Evolutionary conservation across 108 stramenopile species (phyloP), one percentile per base, ranked within the genome.

Genomic region (Phaeodactylum tricornutum): DNA sequence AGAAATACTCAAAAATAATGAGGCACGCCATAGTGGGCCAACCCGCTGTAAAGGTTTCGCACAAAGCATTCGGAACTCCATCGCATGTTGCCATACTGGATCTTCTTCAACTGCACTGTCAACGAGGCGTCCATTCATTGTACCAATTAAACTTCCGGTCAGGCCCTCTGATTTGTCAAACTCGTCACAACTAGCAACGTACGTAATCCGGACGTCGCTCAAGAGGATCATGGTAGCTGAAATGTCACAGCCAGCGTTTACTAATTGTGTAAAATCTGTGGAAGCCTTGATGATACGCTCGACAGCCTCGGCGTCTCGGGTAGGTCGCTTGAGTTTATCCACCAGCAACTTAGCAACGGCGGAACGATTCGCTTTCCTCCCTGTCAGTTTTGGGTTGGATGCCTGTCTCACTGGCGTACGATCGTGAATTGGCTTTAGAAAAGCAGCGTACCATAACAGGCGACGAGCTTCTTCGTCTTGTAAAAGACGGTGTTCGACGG

Each of bases 391-490:
- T n/a, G n/a, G n/a, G 38, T 7, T 5, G 23, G 25, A 27, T 4
- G 35, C 51, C 48, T 28, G 57, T 63, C 61, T 58, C 50, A 17
- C 42, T 50, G 15, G 31, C 33, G 17, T 64, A 39, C 21, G 6
- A 52, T 86, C 74, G 3, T 62, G 43, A 1, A 82, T 31, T 14
- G 88, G 84, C 51, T 86, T 91, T 17, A 86, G 62, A 47, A 86
- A 83, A 0, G 84, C 59, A 41, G 81, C 81, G 58, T 90, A 90
- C 83, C 87, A 90, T 12, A 90, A 47, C 27, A 82, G 52, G 37
- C 87, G 65, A n/a, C 83, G 56, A n/a, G 72, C 60, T 40, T 90
- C 79, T 21, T 75, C 81, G 56, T 90, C 79, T 26, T 83, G 66
- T 29, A 60, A 41, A 64, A 63, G 4, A 59, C 55, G 20, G 67